Percentiles rank a stretch among this genome's conserved stretches.
phyloP scores from a whole-genome alignment of 2,329 filamentous ascomycete species.

The Plectosphaerella sp. region DNA sequence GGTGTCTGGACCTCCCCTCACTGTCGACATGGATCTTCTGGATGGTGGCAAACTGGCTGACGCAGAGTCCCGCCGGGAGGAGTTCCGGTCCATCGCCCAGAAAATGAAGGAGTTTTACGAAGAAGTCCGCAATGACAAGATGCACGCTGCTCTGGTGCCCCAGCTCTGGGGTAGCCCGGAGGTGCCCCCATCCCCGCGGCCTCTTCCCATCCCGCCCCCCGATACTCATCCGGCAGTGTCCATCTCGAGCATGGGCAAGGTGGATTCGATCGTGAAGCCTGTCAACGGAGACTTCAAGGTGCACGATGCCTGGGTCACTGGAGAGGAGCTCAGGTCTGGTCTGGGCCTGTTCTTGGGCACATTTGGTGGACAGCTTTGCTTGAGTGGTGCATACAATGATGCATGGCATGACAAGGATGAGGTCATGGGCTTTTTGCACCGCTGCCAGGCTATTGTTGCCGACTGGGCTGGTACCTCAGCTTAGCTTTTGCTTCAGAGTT shows the following conservation, averaged over 20 bases:
- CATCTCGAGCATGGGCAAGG: slow-evolving; percentile 26
- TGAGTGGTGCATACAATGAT: slow-evolving; percentile 37
- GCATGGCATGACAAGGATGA: slow-evolving; percentile 29
- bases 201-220: slow-evolving; percentile 17
- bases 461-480: no score
- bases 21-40: slow-evolving; percentile 18
- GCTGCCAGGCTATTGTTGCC: not conserved
- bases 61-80: slow-evolving; percentile 7
- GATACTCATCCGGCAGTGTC: slow-evolving; percentile 19
- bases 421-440: slow-evolving; percentile 13
- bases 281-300: slow-evolving; percentile 20
- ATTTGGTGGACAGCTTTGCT: slow-evolving; percentile 25
- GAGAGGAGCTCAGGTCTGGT: slow-evolving; percentile 35
- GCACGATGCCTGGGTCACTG: slow-evolving; percentile 36
- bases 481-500: no score
- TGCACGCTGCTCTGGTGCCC: slow-evolving; percentile 19
- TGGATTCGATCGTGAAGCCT: slow-evolving; percentile 27
- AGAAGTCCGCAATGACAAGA: slow-evolving; percentile 19
- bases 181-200: not conserved
- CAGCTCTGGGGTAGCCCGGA: slow-evolving; percentile 11
- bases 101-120: slow-evolving; percentile 22
- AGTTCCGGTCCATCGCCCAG: slow-evolving; percentile 19
- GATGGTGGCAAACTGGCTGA: not conserved
- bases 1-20: slow-evolving; percentile 17
- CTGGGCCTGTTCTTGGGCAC: slow-evolving; percentile 33